Conservation (phyloP, 2,329 filamentous ascomycete species). For the Xylariaceae sp. region DNA sequence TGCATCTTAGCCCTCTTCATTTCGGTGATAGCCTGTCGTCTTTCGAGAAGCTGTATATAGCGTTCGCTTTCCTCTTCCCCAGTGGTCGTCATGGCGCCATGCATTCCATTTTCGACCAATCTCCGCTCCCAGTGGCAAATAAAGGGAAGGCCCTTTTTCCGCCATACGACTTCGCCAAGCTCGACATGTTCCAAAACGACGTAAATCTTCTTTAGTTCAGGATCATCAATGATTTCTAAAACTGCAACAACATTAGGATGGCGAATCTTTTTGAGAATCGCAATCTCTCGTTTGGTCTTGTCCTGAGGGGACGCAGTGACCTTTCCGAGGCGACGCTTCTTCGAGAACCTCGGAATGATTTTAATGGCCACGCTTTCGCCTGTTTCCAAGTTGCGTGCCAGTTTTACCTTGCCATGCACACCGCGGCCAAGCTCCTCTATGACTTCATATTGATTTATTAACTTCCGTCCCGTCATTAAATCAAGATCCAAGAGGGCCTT, state of each 20-base stretch:
- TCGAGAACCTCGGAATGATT: slow-evolving; percentile 94
- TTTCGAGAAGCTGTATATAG: slow-evolving; percentile 54
- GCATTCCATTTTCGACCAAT: slow-evolving; percentile 68
- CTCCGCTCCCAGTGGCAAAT: slow-evolving; percentile 78
- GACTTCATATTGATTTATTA: slow-evolving; percentile 97
- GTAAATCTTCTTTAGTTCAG: slow-evolving; percentile 94
- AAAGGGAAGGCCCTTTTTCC: slow-evolving; percentile 78
- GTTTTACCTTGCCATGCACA: slow-evolving; percentile 95
- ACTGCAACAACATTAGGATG: slow-evolving; percentile 96
- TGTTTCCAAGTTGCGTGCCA: slow-evolving; percentile 74
- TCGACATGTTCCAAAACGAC: slow-evolving; percentile 95
- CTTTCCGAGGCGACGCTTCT: slow-evolving; percentile 84
- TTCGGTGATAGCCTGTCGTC: slow-evolving; percentile 53
- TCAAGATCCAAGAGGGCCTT: slow-evolving; percentile 89
- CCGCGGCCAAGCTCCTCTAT: slow-evolving; percentile 93
- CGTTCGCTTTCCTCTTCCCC: slow-evolving; percentile 51
- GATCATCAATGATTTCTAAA: slow-evolving; percentile 95
- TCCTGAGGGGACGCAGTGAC: slow-evolving; percentile 64
- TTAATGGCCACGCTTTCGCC: slow-evolving; percentile 89
- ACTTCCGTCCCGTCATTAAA: slow-evolving; percentile 81
- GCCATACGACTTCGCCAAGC: slow-evolving; percentile 89
- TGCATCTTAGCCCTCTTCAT: slow-evolving; percentile 52
- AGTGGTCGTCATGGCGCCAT: slow-evolving; percentile 51
- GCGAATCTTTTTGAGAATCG: slow-evolving; percentile 95
- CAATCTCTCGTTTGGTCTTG: slow-evolving; percentile 92